A percentile compares a stretch with the other conserved stretches of the same genome.
Evolutionary conservation across 805 yeast genomes (phyloP).

Genomic region (Metschnikowia gruessii): DNA sequence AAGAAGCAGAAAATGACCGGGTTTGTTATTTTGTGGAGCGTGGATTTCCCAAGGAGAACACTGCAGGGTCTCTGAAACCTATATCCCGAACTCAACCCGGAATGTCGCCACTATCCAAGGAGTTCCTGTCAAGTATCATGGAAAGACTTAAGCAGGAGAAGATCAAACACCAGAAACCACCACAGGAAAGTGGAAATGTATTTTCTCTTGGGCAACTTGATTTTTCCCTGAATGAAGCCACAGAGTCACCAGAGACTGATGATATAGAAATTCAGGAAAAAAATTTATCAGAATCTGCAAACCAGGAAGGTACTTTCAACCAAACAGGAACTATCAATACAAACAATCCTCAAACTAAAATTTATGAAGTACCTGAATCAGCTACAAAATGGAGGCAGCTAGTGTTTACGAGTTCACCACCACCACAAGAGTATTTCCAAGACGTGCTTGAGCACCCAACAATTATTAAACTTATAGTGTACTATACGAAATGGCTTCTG

Average conservation of each 20-base stretch:
- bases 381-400: constrained; percentile 33
- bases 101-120: constrained; percentile 1
- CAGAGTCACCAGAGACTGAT: background rate
- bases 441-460: constrained; percentile 29
- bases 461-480: constrained; percentile 33
- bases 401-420: constrained; percentile 30
- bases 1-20: constrained; percentile 30
- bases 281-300: background rate
- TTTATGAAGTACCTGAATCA: constrained; percentile 21
- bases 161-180: background rate
- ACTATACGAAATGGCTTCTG: constrained; percentile 40
- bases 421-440: constrained; percentile 23
- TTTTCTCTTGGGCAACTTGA: constrained; percentile 1
- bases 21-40: constrained; percentile 13
- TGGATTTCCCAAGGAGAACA: background rate
- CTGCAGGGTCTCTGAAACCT: background rate
- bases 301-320: background rate
- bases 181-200: background rate
- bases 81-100: background rate
- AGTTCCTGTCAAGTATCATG: background rate
- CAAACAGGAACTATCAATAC: background rate
- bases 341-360: background rate
- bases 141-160: constrained; percentile 1
- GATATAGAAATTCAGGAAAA: background rate
- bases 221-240: background rate